These are phyloP conservation scores for Aspergillus campestris DNA, from an alignment of 495 filamentous ascomycete species.

Conservation along the genomic window DNA sequence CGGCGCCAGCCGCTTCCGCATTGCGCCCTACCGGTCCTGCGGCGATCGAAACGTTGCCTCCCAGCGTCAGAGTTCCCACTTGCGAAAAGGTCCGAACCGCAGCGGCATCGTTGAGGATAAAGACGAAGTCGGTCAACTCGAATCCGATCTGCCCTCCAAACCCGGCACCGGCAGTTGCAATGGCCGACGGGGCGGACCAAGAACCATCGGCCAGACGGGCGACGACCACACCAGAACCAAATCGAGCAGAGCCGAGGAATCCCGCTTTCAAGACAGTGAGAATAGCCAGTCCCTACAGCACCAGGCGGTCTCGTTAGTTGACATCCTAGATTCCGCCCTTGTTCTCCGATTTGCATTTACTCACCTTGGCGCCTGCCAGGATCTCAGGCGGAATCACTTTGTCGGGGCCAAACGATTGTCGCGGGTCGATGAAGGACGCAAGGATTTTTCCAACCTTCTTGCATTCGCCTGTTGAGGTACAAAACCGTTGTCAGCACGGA, in stretches of 20 bases:
- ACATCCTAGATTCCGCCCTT: neutral
- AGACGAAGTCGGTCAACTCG: conserved; percentile 97
- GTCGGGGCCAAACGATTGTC: conserved; percentile 90
- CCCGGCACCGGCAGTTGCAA: conserved; percentile 81
- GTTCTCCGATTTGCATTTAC: conserved; percentile 7
- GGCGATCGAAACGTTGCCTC: conserved; percentile 93
- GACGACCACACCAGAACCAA: conserved; percentile 89
- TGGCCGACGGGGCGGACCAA: conserved; percentile 93
- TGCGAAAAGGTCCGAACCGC: conserved; percentile 95
- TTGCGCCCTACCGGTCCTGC: conserved; percentile 91
- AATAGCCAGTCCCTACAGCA: conserved; percentile 74
- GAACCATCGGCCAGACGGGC: conserved; percentile 83
- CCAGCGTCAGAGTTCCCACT: conserved; percentile 79
- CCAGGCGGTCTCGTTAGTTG: conserved; percentile 6
- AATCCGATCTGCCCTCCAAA: conserved; percentile 97
- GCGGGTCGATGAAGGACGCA: conserved; percentile 87
- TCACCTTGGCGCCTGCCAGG: conserved; percentile 83
- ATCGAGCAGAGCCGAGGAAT: conserved; percentile 86
- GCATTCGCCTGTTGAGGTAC: conserved; percentile 58
- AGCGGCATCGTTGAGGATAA: conserved; percentile 88
- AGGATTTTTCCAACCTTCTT: conserved; percentile 90
- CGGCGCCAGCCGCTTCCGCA: conserved; percentile 91
- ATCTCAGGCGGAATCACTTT: conserved; percentile 94
- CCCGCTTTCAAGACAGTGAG: conserved; percentile 94
- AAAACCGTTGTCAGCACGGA: conserved; percentile 16